Base-by-base conservation (phyloP, 139 green algal genomes). In the Mesotaenium endlicherianum region DNA sequence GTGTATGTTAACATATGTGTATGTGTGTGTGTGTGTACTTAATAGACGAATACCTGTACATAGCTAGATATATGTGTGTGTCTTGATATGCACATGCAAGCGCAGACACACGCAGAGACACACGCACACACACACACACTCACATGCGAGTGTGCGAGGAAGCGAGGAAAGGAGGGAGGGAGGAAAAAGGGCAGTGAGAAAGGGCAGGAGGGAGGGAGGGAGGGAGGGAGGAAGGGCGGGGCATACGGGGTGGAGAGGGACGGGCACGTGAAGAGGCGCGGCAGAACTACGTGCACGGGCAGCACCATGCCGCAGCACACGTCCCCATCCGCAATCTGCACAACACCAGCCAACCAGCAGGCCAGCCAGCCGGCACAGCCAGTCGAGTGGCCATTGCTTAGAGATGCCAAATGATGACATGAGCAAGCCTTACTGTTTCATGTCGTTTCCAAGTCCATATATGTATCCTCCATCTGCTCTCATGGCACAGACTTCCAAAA, bases 321-420 rank as follows among this genome's bases (percentile, higher is more conserved):
- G 6, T 82, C 75, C 31, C 75, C 75, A 45, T 82, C 75, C 4
- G 75, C 75, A 77, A 82, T 79, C 75, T 82, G 70, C 14, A 67
- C 14, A 49, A 59, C 49, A 16, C 49, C 26, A 26, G 26, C 26
- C 53, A 20, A n/a, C 26, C 53, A 64, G 26, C n/a, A n/a, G n/a
- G n/a, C n/a, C n/a, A n/a, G n/a, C n/a, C n/a, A n/a, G n/a, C n/a
- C n/a, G n/a, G n/a, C n/a, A n/a, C n/a, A n/a, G n/a, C n/a, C n/a
- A n/a, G n/a, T n/a, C n/a, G n/a, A n/a, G n/a, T n/a, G n/a, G n/a
- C n/a, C n/a, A n/a, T n/a, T n/a, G n/a, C n/a, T n/a, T n/a, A n/a
- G n/a, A n/a, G n/a, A n/a, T n/a, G n/a, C n/a, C n/a, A n/a, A n/a
- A n/a, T n/a, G n/a, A n/a, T n/a, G n/a, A n/a, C n/a, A n/a, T n/a